Conservation (phyloP, 371 early-diverging fungal species). For the Mortierella sp. region DNA sequence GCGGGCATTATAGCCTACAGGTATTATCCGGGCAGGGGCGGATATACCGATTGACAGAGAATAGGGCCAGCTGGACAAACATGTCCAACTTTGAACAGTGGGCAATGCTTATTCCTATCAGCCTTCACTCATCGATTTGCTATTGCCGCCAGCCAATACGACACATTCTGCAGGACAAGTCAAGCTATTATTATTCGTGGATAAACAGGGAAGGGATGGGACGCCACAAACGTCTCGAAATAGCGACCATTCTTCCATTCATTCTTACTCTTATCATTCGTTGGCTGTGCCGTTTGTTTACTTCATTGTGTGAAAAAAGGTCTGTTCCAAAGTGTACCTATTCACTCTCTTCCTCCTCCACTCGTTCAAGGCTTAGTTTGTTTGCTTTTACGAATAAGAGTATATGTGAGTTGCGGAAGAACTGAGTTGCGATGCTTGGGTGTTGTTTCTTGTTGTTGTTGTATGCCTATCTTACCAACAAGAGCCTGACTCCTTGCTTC, state of each 20-base stretch:
- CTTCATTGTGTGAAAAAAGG: too few species aligned
- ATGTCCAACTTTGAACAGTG: neutral
- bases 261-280: too few species aligned
- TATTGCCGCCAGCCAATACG: neutral
- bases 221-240: too few species aligned
- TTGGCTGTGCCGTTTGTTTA: too few species aligned
- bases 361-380: too few species aligned
- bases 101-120: neutral
- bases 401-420: neutral
- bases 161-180: too few species aligned
- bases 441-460: neutral
- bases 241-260: too few species aligned
- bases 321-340: too few species aligned
- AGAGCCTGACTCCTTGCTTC: neutral
- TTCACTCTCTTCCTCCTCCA: too few species aligned
- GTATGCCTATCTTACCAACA: neutral
- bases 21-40: neutral
- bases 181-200: too few species aligned
- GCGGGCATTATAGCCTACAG: neutral
- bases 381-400: neutral
- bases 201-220: too few species aligned
- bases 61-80: neutral
- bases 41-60: neutral
- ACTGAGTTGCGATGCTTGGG: neutral
- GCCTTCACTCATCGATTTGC: neutral